Conservation (phyloP, 1,284 basidiomycete species). For the Marasmius oreades region DNA sequence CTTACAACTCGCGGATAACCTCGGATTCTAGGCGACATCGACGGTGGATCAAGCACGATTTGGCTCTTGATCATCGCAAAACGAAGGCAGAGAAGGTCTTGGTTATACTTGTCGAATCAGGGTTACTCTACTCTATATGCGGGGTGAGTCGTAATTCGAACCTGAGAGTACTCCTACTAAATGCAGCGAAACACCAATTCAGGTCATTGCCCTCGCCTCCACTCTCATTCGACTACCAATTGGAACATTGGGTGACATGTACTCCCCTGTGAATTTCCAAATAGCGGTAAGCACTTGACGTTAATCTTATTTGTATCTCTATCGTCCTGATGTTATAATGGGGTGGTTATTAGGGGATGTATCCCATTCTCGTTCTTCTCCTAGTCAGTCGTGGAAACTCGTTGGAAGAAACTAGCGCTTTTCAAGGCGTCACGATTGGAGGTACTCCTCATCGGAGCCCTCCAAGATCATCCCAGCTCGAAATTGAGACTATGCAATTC, state of each 20-base stretch:
- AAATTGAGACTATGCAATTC: too few species aligned
- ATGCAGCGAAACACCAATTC: not conserved
- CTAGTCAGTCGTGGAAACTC: not conserved
- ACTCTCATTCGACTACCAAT: constrained; percentile 16
- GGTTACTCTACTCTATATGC: constrained; percentile 1
- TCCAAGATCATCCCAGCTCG: too few species aligned
- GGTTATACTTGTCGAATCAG: constrained; percentile 1
- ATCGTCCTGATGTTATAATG: too few species aligned
- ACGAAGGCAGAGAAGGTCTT: not conserved
- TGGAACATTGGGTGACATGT: constrained; percentile 19
- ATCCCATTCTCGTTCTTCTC: not conserved
- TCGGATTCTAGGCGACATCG: constrained; percentile 6
- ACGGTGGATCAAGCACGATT: not conserved
- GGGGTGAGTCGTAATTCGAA: not conserved
- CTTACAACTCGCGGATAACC: too few species aligned
- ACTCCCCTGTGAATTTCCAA: constrained; percentile 16
- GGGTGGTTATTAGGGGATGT: not conserved
- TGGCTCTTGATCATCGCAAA: not conserved
- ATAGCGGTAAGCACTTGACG: constrained; percentile 14
- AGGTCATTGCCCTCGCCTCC: constrained; percentile 14
- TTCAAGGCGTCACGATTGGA: too few species aligned
- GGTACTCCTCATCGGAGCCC: too few species aligned
- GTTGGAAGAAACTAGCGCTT: not conserved
- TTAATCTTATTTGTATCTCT: too few species aligned
- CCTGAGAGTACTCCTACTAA: too few species aligned